Percentiles rank a stretch among this genome's conserved stretches.
Conservation (phyloP, 306 rosid species). For the Trifolium dubium region DNA sequence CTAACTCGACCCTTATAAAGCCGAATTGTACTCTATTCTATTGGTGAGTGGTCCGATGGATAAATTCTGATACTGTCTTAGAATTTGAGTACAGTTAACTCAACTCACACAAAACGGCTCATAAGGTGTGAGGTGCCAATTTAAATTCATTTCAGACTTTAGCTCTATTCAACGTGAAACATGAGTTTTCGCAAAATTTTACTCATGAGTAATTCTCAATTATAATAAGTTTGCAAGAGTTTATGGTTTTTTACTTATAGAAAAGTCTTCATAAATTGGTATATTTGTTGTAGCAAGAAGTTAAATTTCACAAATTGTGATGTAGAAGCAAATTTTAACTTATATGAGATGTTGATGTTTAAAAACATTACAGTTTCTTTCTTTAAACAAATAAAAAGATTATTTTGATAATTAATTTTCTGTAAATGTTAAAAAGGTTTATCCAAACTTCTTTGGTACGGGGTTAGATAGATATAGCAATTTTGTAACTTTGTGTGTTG, state of each 20-base stretch:
- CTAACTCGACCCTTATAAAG: too few relatives aligned
- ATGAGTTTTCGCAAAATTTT: too few relatives aligned
- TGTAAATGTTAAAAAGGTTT: neutral
- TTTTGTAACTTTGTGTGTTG: constrained; percentile 18
- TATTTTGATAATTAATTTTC: neutral
- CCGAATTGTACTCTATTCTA: too few relatives aligned
- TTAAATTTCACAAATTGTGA: neutral
- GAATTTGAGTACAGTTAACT: too few relatives aligned
- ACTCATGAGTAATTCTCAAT: too few relatives aligned
- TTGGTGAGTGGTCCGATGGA: too few relatives aligned
- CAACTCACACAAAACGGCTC: too few relatives aligned
- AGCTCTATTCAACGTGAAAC: too few relatives aligned
- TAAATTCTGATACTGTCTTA: too few relatives aligned
- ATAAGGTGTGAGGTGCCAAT: too few relatives aligned
- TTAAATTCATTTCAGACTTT: too few relatives aligned
- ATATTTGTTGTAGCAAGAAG: neutral
- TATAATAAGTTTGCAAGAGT: too few relatives aligned
- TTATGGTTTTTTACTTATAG: neutral
- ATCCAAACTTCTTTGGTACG: constrained; percentile 1
- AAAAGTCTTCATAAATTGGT: neutral
- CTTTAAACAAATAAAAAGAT: neutral
- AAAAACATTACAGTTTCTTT: neutral
- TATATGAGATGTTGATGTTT: neutral
- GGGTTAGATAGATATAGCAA: neutral
- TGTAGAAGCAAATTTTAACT: neutral